These are phyloP conservation scores for Lunularia cruciata DNA, from an alignment of 225 moss, liverwort and hornwort genomes.

Conservation along the genomic window DNA sequence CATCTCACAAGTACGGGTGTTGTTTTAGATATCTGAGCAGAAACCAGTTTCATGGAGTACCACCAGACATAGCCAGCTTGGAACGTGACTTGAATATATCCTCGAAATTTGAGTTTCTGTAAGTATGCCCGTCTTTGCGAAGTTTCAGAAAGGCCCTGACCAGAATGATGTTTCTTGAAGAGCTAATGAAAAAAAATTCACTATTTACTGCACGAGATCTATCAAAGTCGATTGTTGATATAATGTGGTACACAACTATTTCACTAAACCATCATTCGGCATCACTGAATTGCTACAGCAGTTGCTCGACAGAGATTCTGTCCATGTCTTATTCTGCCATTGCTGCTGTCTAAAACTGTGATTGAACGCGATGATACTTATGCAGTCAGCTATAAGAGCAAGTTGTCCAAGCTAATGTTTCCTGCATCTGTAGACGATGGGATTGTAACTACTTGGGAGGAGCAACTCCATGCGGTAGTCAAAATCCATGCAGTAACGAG, in stretches of 20 bases:
- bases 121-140: neutral
- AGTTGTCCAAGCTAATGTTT: neutral
- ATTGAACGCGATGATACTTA: too few species aligned
- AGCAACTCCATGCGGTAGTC: neutral
- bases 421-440: conserved; percentile 27
- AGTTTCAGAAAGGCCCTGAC: neutral
- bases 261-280: too few species aligned
- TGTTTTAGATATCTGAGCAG: conserved; percentile 18
- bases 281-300: too few species aligned
- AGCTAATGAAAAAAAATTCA: too few species aligned
- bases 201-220: too few species aligned
- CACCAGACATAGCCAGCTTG: conserved; percentile 10
- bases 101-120: conserved; percentile 5
- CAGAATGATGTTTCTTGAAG: neutral
- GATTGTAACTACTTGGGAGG: conserved; percentile 37
- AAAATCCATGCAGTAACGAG: conserved; percentile 5
- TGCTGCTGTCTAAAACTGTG: too few species aligned
- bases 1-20: neutral
- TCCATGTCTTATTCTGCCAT: too few species aligned
- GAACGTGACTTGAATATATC: conserved; percentile 23
- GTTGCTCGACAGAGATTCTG: too few species aligned
- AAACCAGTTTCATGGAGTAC: conserved; percentile 22
- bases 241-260: too few species aligned
- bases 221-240: too few species aligned
- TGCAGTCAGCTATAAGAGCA: too few species aligned